phyloP scores from a whole-genome alignment of 768 basidiomycete genomes.

The Tulasnella calospora region DNA sequence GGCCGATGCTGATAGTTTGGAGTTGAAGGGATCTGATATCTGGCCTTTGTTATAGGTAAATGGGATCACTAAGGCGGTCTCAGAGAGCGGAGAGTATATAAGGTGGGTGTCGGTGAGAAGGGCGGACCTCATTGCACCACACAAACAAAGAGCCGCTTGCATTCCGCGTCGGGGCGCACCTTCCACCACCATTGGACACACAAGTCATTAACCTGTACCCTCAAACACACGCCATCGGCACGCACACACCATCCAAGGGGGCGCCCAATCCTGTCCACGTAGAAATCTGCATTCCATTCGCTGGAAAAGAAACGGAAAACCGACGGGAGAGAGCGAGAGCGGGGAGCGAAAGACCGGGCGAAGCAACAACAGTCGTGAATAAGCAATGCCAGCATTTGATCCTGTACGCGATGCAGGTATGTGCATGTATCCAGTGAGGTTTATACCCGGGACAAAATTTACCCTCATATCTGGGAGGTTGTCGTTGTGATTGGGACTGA shows the following conservation, averaged over 20 bases:
- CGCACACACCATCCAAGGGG: constrained; percentile 4
- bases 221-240: neutral
- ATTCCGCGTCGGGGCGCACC: neutral
- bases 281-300: constrained; percentile 1
- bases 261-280: neutral
- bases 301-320: neutral
- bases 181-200: constrained; percentile 4
- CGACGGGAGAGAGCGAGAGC: neutral
- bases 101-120: neutral
- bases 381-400: constrained; percentile 70
- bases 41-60: neutral
- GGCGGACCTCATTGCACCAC: constrained; percentile 3
- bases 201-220: neutral
- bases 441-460: constrained; percentile 3
- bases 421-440: constrained; percentile 17
- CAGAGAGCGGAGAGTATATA: neutral
- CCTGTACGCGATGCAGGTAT: constrained; percentile 69
- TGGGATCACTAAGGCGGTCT: neutral
- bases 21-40: neutral
- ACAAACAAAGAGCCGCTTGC: neutral
- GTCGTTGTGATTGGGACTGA: constrained; percentile 18
- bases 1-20: neutral
- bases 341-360: neutral
- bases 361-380: neutral
- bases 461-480: neutral